A percentile compares a stretch with the other conserved stretches of the same genome.
Conservation (phyloP, 2,329 filamentous ascomycete genomes). For the Hawksworthiomyces lignivorus region DNA sequence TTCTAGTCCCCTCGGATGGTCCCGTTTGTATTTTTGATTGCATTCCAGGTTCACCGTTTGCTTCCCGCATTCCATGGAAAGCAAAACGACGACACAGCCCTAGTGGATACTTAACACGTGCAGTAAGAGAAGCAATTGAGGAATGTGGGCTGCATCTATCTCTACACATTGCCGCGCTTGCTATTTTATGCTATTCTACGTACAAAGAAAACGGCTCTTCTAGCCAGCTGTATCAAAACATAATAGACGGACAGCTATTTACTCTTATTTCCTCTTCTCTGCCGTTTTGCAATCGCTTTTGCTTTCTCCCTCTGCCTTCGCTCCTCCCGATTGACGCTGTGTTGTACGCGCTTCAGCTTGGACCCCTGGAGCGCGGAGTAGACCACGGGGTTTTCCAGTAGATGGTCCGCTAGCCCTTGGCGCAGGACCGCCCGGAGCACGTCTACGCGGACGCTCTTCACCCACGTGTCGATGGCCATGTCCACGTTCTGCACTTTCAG, state of each 20-base stretch:
- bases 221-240: too few relatives aligned
- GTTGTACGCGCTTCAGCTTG: background rate
- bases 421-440: conserved; percentile 41
- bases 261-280: too few relatives aligned
- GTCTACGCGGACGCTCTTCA: conserved; percentile 39
- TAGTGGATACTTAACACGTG: too few relatives aligned
- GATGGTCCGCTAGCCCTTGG: conserved; percentile 34
- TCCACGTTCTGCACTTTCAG: conserved; percentile 39
- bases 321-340: background rate
- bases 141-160: too few relatives aligned
- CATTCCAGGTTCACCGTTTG: conserved; percentile 1
- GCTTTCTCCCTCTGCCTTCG: background rate
- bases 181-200: background rate
- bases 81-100: too few relatives aligned
- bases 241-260: too few relatives aligned
- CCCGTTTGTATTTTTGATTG: background rate
- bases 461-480: conserved; percentile 44
- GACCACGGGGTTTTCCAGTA: conserved; percentile 31
- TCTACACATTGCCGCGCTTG: too few relatives aligned
- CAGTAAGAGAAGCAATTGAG: too few relatives aligned
- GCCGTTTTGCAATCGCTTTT: background rate
- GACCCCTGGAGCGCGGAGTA: conserved; percentile 24
- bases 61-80: conserved; percentile 2
- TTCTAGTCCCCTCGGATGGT: background rate
- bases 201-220: too few relatives aligned